Base-by-base conservation (phyloP, 2,329 filamentous ascomycete genomes). In the Cercospora sp. region DNA sequence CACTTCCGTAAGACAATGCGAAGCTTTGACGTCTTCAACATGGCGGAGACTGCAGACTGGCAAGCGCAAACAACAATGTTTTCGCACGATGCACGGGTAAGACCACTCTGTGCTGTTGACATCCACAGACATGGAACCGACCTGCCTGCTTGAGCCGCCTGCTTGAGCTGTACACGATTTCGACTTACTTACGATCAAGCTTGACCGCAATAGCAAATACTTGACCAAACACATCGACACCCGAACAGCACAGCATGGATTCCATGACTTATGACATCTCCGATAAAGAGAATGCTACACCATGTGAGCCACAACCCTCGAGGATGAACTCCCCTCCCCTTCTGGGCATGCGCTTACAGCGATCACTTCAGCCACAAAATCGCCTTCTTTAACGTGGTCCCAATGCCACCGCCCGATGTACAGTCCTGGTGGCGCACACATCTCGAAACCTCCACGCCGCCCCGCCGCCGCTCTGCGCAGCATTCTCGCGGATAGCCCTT, bases 401-500 rank as follows among this genome's bases (percentile, higher is more conserved):
- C 42, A 45, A 20, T n/a, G 42, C 12, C 42, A 10, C 8, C 42
- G 60, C n/a, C 60, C 60, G 8, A 23, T 18, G 9, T 63, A 63
- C 18, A 63, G 60, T 33, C 60, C 60, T 1, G 60, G 60, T 18
- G 60, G 60, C 33, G 51, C 26, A 6, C 60, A 63, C n/a, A 63
- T 63, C 30, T 63, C 60, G 7, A 45, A 51, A 13, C 45, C 60
- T 28, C 60, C 60, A 10, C 60, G 60, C 26, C 60, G 60, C 3
- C 13, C 42, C 45, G 9, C 45, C 10, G 20, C 26, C 12, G 5
- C 28, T 23, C 28, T 63, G 28, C 60, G 42, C 5, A 12, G n/a
- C 16, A 30, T 63, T 10, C 63, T 65, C 8, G 42, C 51, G 7
- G 33, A 65, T 4, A 65, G 62, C 10, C 66, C 66, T 16, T 53